These are phyloP conservation scores for Tricholoma hemisulphureum DNA, from an alignment of 768 basidiomycete genomes.

Conservation along the genomic window DNA sequence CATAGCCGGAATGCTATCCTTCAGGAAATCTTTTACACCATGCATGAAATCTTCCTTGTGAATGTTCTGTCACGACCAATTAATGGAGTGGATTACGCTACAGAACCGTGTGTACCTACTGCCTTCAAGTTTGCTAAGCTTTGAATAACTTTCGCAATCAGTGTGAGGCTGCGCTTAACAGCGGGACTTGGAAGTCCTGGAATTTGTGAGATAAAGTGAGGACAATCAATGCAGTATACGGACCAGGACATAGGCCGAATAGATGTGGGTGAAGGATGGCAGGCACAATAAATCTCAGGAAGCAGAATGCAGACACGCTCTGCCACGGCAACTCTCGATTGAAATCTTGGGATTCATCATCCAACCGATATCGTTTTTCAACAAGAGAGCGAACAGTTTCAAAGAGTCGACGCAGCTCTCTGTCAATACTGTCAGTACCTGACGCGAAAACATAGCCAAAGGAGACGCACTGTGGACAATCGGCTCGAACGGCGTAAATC, in stretches of 20 bases:
- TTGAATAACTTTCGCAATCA: constrained; percentile 88
- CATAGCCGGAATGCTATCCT: constrained; percentile 65
- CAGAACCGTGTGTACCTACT: constrained; percentile 38
- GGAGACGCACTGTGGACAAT: constrained; percentile 70
- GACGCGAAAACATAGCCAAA: constrained; percentile 2
- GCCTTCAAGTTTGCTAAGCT: constrained; percentile 83
- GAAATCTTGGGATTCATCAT: constrained; percentile 38
- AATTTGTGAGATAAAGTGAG: constrained; percentile 1
- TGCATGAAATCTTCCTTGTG: constrained; percentile 85
- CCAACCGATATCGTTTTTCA: constrained; percentile 57
- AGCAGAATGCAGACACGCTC: constrained; percentile 86
- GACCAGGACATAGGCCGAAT: constrained; percentile 77
- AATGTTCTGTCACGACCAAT: constrained; percentile 39
- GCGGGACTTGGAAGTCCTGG: constrained; percentile 63
- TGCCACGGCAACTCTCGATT: constrained; percentile 68
- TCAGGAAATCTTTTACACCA: constrained; percentile 71
- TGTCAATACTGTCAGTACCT: constrained; percentile 26
- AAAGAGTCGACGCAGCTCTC: constrained; percentile 73
- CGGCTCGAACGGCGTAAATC: constrained; percentile 68
- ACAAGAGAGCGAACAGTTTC: constrained; percentile 69
- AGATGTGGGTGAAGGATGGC: constrained; percentile 87
- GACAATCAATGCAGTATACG: constrained; percentile 9
- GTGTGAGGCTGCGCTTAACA: constrained; percentile 76
- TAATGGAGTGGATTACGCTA: neutral
- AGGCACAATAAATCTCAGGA: constrained; percentile 86